These are phyloP conservation scores for Neurospora sp. DNA, from an alignment of 495 filamentous ascomycete genomes.

Conservation along the genomic window DNA sequence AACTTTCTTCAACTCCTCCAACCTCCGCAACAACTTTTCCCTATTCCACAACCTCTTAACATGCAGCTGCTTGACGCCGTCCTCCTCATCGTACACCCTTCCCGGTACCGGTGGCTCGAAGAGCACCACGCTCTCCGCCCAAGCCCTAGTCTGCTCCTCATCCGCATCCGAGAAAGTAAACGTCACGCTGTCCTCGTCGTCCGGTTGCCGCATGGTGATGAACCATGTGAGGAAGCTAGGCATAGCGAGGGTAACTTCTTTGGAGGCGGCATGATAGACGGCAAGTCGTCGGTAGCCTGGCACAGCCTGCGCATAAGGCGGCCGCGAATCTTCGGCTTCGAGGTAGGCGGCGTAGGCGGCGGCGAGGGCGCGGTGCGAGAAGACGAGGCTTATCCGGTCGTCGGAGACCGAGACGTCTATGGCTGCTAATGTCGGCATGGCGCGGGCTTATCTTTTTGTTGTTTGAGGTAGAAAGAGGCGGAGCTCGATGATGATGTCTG, in stretches of 20 bases:
- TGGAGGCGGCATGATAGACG: slow-evolving; percentile 10
- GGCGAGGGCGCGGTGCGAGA: slow-evolving; percentile 22
- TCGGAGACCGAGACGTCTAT: slow-evolving; percentile 22
- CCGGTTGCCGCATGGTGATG: slow-evolving; percentile 26
- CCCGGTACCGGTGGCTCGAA: slow-evolving; percentile 12
- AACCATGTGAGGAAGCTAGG: slow-evolving; percentile 24
- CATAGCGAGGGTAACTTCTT: slow-evolving; percentile 18
- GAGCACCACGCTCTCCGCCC: slow-evolving; percentile 19
- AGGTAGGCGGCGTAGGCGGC: slow-evolving; percentile 20
- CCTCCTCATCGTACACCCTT: background rate
- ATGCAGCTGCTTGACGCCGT: slow-evolving; percentile 16
- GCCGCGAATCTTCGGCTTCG: slow-evolving; percentile 11
- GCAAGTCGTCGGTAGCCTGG: slow-evolving; percentile 12
- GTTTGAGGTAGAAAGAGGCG: background rate
- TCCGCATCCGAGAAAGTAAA: slow-evolving; percentile 18
- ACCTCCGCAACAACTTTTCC: slow-evolving; percentile 7
- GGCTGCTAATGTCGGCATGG: slow-evolving; percentile 20
- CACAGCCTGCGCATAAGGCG: slow-evolving; percentile 5
- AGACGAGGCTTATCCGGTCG: slow-evolving; percentile 19
- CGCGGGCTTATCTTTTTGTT: background rate
- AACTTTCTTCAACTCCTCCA: slow-evolving; percentile 13
- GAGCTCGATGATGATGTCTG: background rate
- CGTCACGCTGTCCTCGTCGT: slow-evolving; percentile 24
- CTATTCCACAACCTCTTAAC: slow-evolving; percentile 22
- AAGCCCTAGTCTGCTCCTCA: slow-evolving; percentile 7